Conservation (phyloP, 768 basidiomycete genomes). For the Psilocybe tampanensis region DNA sequence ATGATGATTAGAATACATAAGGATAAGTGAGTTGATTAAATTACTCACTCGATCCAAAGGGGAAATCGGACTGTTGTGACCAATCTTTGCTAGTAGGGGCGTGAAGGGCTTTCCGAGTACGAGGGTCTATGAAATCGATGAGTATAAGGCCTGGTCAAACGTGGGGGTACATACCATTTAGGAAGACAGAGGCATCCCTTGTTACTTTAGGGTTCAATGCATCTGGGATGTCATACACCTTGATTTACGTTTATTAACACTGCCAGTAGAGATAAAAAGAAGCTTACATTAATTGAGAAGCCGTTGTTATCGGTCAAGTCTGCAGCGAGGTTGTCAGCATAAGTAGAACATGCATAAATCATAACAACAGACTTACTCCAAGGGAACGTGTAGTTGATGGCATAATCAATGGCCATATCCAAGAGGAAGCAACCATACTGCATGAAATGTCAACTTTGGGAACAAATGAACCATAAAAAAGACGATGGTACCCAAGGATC, state of each 20-base stretch:
- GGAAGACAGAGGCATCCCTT: slow-evolving; percentile 55
- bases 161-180: slow-evolving; percentile 52
- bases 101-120: slow-evolving; percentile 62
- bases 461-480: background rate
- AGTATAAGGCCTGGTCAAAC: background rate
- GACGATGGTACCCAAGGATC: slow-evolving; percentile 50
- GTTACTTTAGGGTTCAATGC: slow-evolving; percentile 53
- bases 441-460: background rate
- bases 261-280: background rate
- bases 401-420: slow-evolving; percentile 71
- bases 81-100: slow-evolving; percentile 64
- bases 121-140: slow-evolving; percentile 42
- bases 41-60: slow-evolving; percentile 35
- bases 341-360: too few species aligned
- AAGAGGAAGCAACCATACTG: slow-evolving; percentile 68
- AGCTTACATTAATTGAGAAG: slow-evolving; percentile 40
- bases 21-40: background rate
- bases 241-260: background rate
- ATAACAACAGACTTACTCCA: slow-evolving; percentile 41
- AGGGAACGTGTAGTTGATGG: slow-evolving; percentile 70
- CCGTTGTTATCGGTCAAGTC: slow-evolving; percentile 31
- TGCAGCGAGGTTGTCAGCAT: slow-evolving; percentile 18
- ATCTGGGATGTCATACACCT: slow-evolving; percentile 60
- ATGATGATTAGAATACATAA: background rate
- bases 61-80: slow-evolving; percentile 37